Conservation (phyloP, 78 protist species). For the Planoprotostelium fungivorum region DNA sequence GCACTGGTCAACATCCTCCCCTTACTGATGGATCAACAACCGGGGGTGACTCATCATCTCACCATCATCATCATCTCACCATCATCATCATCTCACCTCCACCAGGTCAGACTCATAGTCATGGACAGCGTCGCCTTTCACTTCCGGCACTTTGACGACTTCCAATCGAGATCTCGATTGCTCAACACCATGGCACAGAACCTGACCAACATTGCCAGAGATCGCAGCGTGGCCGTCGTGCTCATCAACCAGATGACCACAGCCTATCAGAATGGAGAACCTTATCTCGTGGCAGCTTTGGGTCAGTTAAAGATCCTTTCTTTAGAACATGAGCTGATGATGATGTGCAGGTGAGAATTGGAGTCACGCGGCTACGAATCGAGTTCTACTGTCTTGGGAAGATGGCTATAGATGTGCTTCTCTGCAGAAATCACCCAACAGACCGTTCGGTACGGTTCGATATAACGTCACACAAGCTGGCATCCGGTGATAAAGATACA, state of each 20-base stretch:
- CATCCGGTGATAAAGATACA: not conserved
- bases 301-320: not conserved
- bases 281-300: slow-evolving; percentile 34
- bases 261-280: not conserved
- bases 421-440: not conserved
- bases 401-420: not conserved
- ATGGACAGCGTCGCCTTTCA: slow-evolving; percentile 54
- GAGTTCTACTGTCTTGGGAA: slow-evolving; percentile 14
- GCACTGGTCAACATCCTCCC: slow-evolving; percentile 16
- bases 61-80: too few species aligned
- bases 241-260: slow-evolving; percentile 46
- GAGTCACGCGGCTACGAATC: slow-evolving; percentile 36
- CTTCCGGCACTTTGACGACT: slow-evolving; percentile 30
- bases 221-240: slow-evolving; percentile 11
- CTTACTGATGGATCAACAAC: not conserved
- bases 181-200: slow-evolving; percentile 15
- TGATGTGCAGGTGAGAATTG: slow-evolving; percentile 27
- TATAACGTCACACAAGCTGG: not conserved
- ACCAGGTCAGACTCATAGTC: slow-evolving; percentile 1
- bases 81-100: not conserved
- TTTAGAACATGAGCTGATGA: not conserved
- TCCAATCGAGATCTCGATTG: slow-evolving; percentile 24
- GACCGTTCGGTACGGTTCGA: not conserved
- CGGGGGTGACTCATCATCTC: slow-evolving; percentile 3
- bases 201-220: not conserved